phyloP scores from a whole-genome alignment of 202 grass and related monocot genomes.

The Saccharum hybrid region DNA sequence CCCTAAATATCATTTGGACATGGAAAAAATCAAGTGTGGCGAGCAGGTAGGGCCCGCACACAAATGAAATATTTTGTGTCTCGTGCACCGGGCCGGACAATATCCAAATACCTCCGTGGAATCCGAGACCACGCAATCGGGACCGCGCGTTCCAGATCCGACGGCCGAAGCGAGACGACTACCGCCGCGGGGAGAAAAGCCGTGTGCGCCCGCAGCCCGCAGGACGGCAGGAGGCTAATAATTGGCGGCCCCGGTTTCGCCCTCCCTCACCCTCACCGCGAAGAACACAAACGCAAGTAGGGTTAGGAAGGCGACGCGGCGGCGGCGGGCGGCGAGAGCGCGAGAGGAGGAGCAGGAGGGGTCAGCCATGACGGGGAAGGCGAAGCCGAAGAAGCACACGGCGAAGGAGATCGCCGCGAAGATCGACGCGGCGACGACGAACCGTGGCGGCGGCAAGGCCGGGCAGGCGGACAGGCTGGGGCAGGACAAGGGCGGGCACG shows the following conservation, averaged over 20 bases:
- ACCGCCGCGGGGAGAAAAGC: background rate
- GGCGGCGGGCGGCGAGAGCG: background rate
- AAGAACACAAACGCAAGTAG: slow-evolving; percentile 30
- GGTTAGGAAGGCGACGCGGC: slow-evolving; percentile 36
- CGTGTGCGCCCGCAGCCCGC: slow-evolving; percentile 26
- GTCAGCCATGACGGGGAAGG: slow-evolving; percentile 84
- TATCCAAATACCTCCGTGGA: background rate
- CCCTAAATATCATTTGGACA: too few relatives aligned
- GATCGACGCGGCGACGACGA: slow-evolving; percentile 85
- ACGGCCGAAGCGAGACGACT: background rate
- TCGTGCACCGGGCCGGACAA: background rate
- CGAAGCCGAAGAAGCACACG: slow-evolving; percentile 99
- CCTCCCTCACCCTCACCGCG: background rate
- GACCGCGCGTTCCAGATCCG: slow-evolving; percentile 12
- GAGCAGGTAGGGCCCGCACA: background rate
- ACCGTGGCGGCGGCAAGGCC: slow-evolving; percentile 82
- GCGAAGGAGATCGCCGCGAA: slow-evolving; percentile 94
- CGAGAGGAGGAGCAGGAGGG: background rate
- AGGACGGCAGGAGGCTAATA: slow-evolving; percentile 45
- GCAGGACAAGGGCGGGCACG: slow-evolving; percentile 82
- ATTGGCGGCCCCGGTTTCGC: slow-evolving; percentile 41
- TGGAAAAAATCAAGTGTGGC: too few relatives aligned
- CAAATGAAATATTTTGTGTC: background rate
- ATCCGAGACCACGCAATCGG: background rate
- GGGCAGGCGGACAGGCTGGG: slow-evolving; percentile 69